Evolutionary conservation across 768 basidiomycete genomes (phyloP).

Genomic region (Gyrodon lividus): DNA sequence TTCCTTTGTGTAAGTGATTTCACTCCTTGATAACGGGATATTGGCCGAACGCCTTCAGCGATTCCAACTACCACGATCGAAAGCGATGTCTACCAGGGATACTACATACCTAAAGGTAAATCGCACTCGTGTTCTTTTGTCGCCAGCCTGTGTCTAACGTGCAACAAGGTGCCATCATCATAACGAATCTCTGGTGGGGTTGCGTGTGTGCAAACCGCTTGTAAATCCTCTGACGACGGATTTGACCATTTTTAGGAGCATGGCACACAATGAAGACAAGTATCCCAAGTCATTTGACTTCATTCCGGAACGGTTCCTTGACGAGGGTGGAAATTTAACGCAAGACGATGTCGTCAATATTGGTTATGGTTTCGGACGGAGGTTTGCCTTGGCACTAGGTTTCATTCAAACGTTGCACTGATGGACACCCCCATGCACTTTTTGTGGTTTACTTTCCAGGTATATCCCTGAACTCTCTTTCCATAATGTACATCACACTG

Average conservation of each 20-base stretch:
- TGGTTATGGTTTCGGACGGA: neutral
- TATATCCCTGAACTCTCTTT: conserved; percentile 31
- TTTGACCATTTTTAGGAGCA: neutral
- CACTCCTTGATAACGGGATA: too few relatives aligned
- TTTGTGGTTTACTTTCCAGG: too few relatives aligned
- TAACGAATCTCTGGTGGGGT: conserved; percentile 31
- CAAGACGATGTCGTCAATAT: neutral
- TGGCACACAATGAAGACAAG: conserved; percentile 14
- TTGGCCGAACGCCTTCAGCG: neutral
- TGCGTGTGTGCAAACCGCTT: too few relatives aligned
- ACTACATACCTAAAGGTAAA: conserved; percentile 38
- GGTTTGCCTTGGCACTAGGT: neutral
- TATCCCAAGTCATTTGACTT: conserved; percentile 36
- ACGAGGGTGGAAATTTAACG: conserved; percentile 4
- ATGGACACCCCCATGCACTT: too few relatives aligned
- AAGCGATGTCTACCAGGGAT: conserved; percentile 24
- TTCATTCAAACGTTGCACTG: too few relatives aligned
- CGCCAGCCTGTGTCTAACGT: neutral
- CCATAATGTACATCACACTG: neutral
- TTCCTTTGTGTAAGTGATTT: conserved; percentile 16
- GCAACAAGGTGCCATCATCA: conserved; percentile 16
- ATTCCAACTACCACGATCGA: too few relatives aligned
- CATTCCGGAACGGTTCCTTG: conserved; percentile 37
- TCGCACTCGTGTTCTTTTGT: neutral
- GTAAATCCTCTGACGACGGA: too few relatives aligned